Conservation (phyloP, 2,329 filamentous ascomycete genomes). For the Apiospora kogelbergensis region DNA sequence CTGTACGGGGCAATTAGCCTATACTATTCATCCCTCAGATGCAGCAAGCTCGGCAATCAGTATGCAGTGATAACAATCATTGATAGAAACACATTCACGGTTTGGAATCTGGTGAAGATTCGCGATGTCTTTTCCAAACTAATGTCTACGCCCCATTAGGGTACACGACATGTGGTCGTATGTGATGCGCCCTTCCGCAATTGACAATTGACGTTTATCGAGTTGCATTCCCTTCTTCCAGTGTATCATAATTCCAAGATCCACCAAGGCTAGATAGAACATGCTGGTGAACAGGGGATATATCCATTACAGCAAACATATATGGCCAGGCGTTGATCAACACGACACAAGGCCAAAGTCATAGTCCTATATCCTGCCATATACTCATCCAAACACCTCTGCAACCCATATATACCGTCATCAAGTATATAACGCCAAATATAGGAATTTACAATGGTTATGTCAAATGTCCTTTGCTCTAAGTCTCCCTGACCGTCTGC, state of each 20-base stretch:
- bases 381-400: neutral
- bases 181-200: neutral
- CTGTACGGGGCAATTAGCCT: neutral
- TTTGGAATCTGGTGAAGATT: too few species aligned
- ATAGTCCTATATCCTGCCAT: neutral
- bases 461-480: neutral
- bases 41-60: neutral
- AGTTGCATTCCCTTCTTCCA: neutral
- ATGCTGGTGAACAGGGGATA: neutral
- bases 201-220: neutral
- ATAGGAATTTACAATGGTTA: neutral
- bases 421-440: neutral
- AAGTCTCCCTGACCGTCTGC: constrained; percentile 6
- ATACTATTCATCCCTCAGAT: neutral
- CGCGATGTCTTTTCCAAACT: too few species aligned
- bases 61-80: neutral
- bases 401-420: neutral
- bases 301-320: neutral
- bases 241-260: neutral
- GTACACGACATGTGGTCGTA: constrained; percentile 4
- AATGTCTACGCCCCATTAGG: too few species aligned
- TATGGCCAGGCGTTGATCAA: neutral
- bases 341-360: neutral
- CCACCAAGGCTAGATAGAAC: neutral
- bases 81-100: too few species aligned